phyloP scores from a whole-genome alignment of 2,329 filamentous ascomycete genomes.

The Apiospora saccharicola region DNA sequence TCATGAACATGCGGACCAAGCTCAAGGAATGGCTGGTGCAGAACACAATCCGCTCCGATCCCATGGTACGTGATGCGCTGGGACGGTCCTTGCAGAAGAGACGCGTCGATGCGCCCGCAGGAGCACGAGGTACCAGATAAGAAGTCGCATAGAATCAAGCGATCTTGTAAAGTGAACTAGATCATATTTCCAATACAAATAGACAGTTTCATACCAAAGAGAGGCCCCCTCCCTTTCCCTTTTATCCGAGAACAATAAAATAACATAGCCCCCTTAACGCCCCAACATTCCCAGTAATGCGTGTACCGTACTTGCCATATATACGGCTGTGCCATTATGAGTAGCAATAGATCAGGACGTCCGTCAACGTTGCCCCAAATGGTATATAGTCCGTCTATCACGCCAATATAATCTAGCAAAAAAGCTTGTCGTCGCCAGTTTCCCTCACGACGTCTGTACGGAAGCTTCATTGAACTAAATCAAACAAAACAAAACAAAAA shows the following conservation, averaged over 20 bases:
- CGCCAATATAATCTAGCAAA: neutral
- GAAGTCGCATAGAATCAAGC: constrained; percentile 34
- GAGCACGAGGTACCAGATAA: constrained; percentile 61
- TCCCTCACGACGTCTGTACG: neutral
- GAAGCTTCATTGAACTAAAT: neutral
- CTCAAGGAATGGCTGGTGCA: constrained; percentile 89
- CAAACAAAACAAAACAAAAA: neutral
- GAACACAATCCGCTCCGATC: constrained; percentile 81
- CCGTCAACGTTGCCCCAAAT: neutral
- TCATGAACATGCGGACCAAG: constrained; percentile 70
- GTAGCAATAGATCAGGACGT: neutral
- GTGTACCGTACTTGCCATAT: neutral
- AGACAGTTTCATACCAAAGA: neutral
- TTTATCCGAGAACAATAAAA: neutral
- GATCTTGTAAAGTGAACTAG: neutral
- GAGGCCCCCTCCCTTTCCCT: neutral
- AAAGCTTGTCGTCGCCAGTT: neutral
- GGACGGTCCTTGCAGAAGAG: constrained; percentile 70
- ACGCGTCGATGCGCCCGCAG: constrained; percentile 67
- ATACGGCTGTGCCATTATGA: neutral
- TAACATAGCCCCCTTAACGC: neutral
- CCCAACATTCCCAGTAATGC: neutral
- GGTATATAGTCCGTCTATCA: neutral
- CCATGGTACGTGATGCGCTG: constrained; percentile 83
- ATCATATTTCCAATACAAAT: constrained; percentile 9